Conservation (phyloP, 495 filamentous ascomycete genomes). For the Thermochaetoides thermophila region DNA sequence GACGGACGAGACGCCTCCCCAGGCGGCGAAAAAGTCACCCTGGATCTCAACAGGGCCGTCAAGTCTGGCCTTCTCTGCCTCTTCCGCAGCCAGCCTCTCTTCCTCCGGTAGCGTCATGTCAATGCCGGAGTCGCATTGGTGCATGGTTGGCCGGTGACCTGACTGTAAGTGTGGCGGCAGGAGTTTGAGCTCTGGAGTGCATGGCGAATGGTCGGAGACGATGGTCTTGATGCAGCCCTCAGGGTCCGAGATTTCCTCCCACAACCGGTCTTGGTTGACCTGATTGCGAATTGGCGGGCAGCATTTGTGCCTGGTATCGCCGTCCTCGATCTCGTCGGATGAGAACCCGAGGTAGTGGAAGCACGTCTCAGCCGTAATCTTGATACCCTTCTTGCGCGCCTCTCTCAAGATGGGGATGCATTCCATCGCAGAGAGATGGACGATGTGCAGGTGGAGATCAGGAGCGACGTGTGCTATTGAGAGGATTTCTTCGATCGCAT, state of each 20-base stretch:
- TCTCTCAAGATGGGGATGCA: slow-evolving; percentile 77
- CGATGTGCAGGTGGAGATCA: slow-evolving; percentile 77
- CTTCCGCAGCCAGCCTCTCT: neutral
- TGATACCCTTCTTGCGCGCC: slow-evolving; percentile 64
- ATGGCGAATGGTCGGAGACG: slow-evolving; percentile 94
- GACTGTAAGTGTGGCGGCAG: slow-evolving; percentile 49
- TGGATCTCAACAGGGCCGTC: neutral
- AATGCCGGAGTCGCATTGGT: slow-evolving; percentile 31
- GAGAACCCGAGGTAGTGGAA: slow-evolving; percentile 95
- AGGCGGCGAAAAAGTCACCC: slow-evolving; percentile 88
- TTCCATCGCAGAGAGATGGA: slow-evolving; percentile 84
- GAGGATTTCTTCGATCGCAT: slow-evolving; percentile 75
- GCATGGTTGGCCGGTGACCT: slow-evolving; percentile 17
- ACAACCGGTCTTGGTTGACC: slow-evolving; percentile 75
- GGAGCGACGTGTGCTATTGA: slow-evolving; percentile 69
- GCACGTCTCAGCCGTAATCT: slow-evolving; percentile 94
- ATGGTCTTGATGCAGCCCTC: slow-evolving; percentile 81
- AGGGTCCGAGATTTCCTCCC: slow-evolving; percentile 58
- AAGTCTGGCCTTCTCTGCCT: slow-evolving; percentile 4
- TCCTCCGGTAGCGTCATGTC: slow-evolving; percentile 25
- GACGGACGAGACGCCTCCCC: slow-evolving; percentile 92
- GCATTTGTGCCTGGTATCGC: slow-evolving; percentile 94
- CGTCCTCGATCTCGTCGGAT: slow-evolving; percentile 69
- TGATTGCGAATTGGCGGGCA: slow-evolving; percentile 85
- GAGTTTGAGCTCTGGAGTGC: slow-evolving; percentile 86